phyloP scores from a whole-genome alignment of 202 grass and related monocot genomes.

The Sporobolus alterniflorus region DNA sequence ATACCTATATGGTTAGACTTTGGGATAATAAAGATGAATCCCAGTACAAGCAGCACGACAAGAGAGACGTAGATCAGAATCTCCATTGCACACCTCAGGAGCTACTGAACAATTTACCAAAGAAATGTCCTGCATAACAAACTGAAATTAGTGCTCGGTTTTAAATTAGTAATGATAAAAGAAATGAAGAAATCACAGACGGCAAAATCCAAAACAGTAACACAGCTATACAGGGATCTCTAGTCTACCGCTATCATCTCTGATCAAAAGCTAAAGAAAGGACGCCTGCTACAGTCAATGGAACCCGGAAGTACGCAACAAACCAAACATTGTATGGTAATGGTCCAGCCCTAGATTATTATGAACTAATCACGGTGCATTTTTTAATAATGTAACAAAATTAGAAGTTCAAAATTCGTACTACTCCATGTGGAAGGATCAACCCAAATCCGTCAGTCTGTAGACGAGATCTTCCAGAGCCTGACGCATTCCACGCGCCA shows the following conservation, averaged over 20 bases:
- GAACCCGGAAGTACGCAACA: neutral
- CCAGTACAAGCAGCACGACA: constrained; percentile 57
- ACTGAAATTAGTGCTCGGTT: neutral
- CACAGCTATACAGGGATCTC: neutral
- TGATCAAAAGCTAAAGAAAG: neutral
- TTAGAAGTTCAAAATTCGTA: neutral
- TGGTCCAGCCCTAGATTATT: neutral
- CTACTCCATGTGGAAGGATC: neutral
- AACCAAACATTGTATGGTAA: neutral
- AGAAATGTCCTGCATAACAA: neutral
- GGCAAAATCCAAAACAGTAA: neutral
- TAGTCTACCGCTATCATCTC: neutral
- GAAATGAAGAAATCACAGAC: neutral
- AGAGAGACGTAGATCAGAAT: constrained; percentile 46
- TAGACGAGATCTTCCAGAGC: neutral
- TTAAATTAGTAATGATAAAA: neutral
- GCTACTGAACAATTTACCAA: neutral
- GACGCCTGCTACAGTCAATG: neutral
- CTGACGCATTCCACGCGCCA: neutral
- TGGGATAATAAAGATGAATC: constrained; percentile 56
- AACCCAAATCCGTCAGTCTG: neutral
- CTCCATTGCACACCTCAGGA: constrained; percentile 43
- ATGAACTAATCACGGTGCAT: neutral
- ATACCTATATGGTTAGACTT: constrained; percentile 68
- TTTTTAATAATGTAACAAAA: neutral